These are phyloP conservation scores for Zalerion maritima DNA, from an alignment of 495 filamentous ascomycete genomes.

Conservation along the genomic window DNA sequence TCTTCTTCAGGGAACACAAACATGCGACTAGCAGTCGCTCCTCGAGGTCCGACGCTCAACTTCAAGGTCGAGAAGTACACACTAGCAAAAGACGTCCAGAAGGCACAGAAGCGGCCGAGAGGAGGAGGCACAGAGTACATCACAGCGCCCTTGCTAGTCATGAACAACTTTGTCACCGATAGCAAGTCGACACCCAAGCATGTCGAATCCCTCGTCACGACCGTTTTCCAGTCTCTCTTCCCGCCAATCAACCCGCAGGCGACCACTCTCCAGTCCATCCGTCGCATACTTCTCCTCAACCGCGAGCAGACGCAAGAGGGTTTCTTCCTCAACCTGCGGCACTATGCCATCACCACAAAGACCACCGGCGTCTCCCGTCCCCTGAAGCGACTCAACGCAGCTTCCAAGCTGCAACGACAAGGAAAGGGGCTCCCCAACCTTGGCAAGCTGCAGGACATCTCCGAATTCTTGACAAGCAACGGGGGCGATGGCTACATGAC, in stretches of 20 bases:
- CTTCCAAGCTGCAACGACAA: constrained; percentile 58
- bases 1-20: constrained; percentile 85
- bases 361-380: constrained; percentile 68
- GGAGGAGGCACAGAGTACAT: constrained; percentile 70
- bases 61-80: constrained; percentile 96
- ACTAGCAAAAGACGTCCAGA: constrained; percentile 76
- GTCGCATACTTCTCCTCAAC: constrained; percentile 79
- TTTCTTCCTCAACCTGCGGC: constrained; percentile 81
- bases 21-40: constrained; percentile 74
- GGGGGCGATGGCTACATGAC: constrained; percentile 70
- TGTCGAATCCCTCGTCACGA: constrained; percentile 84
- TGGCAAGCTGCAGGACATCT: constrained; percentile 79
- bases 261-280: constrained; percentile 76
- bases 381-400: constrained; percentile 73
- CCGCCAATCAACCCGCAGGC: constrained; percentile 88
- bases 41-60: constrained; percentile 81
- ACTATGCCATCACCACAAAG: constrained; percentile 89
- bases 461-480: constrained; percentile 86
- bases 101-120: constrained; percentile 64
- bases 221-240: constrained; percentile 92
- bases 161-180: constrained; percentile 89
- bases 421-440: constrained; percentile 71
- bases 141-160: constrained; percentile 77
- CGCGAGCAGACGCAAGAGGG: constrained; percentile 47
- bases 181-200: constrained; percentile 60